Conservation (phyloP, 2,329 filamentous ascomycete species). For the Cordyceps cateniannulata region DNA sequence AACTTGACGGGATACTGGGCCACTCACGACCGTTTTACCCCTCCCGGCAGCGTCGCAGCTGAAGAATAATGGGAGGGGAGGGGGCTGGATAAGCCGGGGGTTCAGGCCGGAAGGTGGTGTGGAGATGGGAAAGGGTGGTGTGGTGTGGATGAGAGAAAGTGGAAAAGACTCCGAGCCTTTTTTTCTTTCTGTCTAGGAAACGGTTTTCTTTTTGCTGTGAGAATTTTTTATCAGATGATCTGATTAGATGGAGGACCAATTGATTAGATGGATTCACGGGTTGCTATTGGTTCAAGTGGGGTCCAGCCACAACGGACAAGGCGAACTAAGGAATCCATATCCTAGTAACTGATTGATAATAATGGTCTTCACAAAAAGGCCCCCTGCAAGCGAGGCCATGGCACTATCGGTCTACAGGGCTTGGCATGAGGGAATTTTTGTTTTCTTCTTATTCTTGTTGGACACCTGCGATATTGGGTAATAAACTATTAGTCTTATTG, state of each 20-base stretch:
- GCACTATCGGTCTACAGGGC: background rate
- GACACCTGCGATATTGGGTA: background rate
- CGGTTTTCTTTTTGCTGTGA: background rate
- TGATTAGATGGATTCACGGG: constrained; percentile 14
- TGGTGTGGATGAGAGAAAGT: background rate
- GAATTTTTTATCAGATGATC: constrained; percentile 19
- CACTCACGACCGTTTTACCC: too few species aligned
- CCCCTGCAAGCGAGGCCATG: background rate
- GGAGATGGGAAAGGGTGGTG: too few species aligned
- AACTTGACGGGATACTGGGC: too few species aligned
- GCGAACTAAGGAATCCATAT: background rate
- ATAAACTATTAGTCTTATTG: background rate
- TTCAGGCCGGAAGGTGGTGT: too few species aligned
- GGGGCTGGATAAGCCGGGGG: background rate
- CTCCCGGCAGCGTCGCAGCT: background rate
- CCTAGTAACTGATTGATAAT: background rate
- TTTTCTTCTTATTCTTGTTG: too few species aligned
- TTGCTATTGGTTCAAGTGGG: constrained; percentile 9
- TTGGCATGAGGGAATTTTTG: background rate
- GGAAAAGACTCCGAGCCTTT: background rate
- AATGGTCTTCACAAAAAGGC: background rate
- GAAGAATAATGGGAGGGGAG: background rate
- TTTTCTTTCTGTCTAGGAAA: background rate
- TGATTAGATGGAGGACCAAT: constrained; percentile 18
- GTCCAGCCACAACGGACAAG: background rate